A percentile compares a stretch with the other conserved stretches of the same genome.
Evolutionary conservation across 208 protist genomes (phyloP).

Genomic region (Balamuthia mandrillaris): DNA sequence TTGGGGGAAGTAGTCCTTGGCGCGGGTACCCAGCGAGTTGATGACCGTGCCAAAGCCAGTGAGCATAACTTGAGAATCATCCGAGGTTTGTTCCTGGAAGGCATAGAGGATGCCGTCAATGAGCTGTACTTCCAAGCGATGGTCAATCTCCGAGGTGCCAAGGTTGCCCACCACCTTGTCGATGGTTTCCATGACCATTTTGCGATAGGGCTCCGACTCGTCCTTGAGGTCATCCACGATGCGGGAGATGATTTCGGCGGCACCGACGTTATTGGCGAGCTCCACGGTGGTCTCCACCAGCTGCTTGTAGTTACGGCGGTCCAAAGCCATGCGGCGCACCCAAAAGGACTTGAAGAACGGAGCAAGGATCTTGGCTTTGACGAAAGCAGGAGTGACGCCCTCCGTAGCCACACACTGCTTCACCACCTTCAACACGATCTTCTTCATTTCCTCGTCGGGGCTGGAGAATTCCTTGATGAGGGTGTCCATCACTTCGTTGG

Average conservation of each 20-base stretch:
- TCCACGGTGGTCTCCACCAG: slow-evolving; percentile 93
- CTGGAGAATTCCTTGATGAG: slow-evolving; percentile 86
- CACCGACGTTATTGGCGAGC: slow-evolving; percentile 92
- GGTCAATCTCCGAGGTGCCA: slow-evolving; percentile 82
- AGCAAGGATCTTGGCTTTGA: slow-evolving; percentile 72
- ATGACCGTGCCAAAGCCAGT: slow-evolving; percentile 75
- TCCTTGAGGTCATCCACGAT: slow-evolving; percentile 96
- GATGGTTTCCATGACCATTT: slow-evolving; percentile 89
- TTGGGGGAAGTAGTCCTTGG: slow-evolving; percentile 86
- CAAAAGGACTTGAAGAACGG: slow-evolving; percentile 80
- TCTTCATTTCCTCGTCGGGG: slow-evolving; percentile 98
- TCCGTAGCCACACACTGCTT: slow-evolving; percentile 95
- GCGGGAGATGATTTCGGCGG: slow-evolving; percentile 82
- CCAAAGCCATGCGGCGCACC: slow-evolving; percentile 91
- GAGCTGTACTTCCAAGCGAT: slow-evolving; percentile 86
- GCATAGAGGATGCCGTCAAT: slow-evolving; percentile 95
- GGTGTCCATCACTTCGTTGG: slow-evolving; percentile 88
- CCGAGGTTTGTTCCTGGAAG: slow-evolving; percentile 90
- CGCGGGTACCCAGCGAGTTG: slow-evolving; percentile 37
- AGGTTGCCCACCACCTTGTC: slow-evolving; percentile 74
- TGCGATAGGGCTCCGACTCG: slow-evolving; percentile 94
- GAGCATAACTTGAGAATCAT: slow-evolving; percentile 92
- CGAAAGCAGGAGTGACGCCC: slow-evolving; percentile 84
- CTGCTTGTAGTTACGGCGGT: slow-evolving; percentile 84
- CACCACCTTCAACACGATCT: slow-evolving; percentile 96